These are phyloP conservation scores for Paraleonurus japonicus DNA, from an alignment of 257 asterid species.

Conservation along the genomic window DNA sequence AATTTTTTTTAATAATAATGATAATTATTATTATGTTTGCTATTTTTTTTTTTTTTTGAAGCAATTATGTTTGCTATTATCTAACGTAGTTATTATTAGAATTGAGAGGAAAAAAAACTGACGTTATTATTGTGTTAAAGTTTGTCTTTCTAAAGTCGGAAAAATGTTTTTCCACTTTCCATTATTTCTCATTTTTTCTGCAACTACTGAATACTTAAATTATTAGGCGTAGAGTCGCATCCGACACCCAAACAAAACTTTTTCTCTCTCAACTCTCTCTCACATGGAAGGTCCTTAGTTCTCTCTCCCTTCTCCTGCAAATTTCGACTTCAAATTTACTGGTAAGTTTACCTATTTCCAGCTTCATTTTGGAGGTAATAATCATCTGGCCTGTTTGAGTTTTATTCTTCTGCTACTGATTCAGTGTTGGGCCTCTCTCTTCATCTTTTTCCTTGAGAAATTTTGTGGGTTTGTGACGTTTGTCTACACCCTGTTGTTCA, in stretches of 20 bases:
- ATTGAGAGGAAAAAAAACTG: background rate
- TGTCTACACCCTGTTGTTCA: background rate
- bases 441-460: background rate
- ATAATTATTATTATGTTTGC: too few relatives aligned
- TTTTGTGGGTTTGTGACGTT: background rate
- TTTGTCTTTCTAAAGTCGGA: slow-evolving; percentile 15
- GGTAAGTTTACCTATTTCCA: slow-evolving; percentile 1
- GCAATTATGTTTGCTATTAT: background rate
- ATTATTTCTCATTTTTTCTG: background rate
- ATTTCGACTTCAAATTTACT: background rate
- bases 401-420: slow-evolving; percentile 2
- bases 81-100: background rate
- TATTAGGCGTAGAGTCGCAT: slow-evolving; percentile 20
- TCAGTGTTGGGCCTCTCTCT: background rate
- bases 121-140: slow-evolving; percentile 3
- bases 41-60: too few relatives aligned
- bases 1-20: too few relatives aligned
- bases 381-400: background rate
- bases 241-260: slow-evolving; percentile 23
- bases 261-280: slow-evolving; percentile 20
- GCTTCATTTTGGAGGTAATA: background rate
- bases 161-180: slow-evolving; percentile 9
- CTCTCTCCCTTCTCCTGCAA: slow-evolving; percentile 22
- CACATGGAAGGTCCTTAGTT: slow-evolving; percentile 32
- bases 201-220: slow-evolving; percentile 13